phyloP scores from a whole-genome alignment of 495 filamentous ascomycete species.

The Xylaria bambusicola region DNA sequence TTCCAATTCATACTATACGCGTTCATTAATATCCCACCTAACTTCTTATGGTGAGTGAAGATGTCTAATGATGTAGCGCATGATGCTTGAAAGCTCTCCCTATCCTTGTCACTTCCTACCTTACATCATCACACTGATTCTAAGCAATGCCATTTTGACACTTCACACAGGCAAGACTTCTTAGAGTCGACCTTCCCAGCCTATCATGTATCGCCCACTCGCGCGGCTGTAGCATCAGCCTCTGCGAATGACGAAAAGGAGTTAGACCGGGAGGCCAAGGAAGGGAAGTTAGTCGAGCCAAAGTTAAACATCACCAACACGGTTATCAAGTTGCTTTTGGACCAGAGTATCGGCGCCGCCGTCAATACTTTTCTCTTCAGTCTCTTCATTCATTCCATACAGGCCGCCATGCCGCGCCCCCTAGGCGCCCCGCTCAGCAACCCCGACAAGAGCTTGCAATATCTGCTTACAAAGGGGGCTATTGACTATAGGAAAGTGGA shows the following conservation, averaged over 20 bases:
- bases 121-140: too few relatives aligned
- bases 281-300: conserved; percentile 45
- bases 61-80: too few relatives aligned
- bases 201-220: conserved; percentile 40
- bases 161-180: conserved; percentile 47
- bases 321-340: conserved; percentile 74
- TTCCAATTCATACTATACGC: conserved; percentile 80
- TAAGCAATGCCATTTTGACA: too few relatives aligned
- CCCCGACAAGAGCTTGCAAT: conserved; percentile 25
- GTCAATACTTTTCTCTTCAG: conserved; percentile 79
- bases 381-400: conserved; percentile 44
- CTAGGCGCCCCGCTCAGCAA: conserved; percentile 23
- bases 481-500: conserved; percentile 36
- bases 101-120: too few relatives aligned
- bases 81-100: too few relatives aligned
- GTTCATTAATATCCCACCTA: conserved; percentile 75
- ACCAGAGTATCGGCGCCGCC: conserved; percentile 75
- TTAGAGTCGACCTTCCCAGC: conserved; percentile 53
- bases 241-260: conserved; percentile 42
- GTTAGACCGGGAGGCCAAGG: conserved; percentile 43
- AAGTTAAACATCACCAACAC: conserved; percentile 71
- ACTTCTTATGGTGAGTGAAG: conserved; percentile 77
- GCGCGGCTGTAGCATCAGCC: conserved; percentile 39
- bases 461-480: conserved; percentile 25
- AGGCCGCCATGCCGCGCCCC: conserved; percentile 38